Evolutionary conservation across 73 alveolate genomes (phyloP).

Genomic region (Uronychia binucleata): DNA sequence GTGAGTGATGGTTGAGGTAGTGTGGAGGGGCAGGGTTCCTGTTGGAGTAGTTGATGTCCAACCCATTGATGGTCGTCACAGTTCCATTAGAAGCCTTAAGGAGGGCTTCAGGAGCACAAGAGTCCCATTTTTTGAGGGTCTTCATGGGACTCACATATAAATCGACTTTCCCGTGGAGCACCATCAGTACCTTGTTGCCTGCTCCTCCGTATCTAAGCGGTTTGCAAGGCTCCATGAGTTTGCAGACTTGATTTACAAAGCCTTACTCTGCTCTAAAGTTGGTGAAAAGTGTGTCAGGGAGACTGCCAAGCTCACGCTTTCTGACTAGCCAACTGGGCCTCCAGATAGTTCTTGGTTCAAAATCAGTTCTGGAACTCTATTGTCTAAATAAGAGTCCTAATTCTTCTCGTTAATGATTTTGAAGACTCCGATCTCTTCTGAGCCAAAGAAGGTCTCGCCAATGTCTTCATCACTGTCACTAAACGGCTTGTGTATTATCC

Average conservation of each 20-base stretch:
- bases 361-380: conserved; percentile 2
- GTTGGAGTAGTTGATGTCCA: not conserved
- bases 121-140: conserved; percentile 37
- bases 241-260: not conserved
- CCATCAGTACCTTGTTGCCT: conserved; percentile 32
- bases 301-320: not conserved
- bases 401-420: conserved; percentile 5
- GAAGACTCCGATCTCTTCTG: conserved; percentile 32
- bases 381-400: not conserved
- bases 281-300: not conserved
- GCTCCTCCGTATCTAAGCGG: conserved; percentile 49
- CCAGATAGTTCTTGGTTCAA: not conserved
- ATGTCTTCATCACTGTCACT: conserved; percentile 5
- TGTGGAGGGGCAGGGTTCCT: not conserved
- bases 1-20: too few relatives aligned
- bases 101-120: conserved; percentile 37
- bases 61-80: not conserved
- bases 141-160: conserved; percentile 15
- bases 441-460: conserved; percentile 28
- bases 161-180: conserved; percentile 21
- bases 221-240: conserved; percentile 16
- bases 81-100: conserved; percentile 33
- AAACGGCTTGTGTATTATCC: conserved; percentile 38
- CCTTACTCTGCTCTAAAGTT: not conserved
- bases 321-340: not conserved